Base-by-base conservation (phyloP, 768 basidiomycete species). In the Boletus subcaerulescens region DNA sequence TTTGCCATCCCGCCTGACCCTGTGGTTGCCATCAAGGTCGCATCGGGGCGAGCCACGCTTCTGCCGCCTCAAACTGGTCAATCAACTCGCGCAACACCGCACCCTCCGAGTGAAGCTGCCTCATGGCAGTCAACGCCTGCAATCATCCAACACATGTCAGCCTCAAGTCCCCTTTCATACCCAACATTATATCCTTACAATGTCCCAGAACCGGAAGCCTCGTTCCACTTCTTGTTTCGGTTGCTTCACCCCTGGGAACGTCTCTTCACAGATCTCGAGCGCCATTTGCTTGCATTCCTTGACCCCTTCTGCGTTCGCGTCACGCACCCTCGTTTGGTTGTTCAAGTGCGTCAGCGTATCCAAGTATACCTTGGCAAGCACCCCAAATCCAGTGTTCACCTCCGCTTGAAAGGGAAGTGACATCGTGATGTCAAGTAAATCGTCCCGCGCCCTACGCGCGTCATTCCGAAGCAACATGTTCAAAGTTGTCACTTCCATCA, bases 201-300 rank as follows among this genome's bases (percentile, higher is more conserved):
- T 81, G 70, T 98, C 93, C 96, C 96, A 99, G 79, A 98, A 99
- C 65, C 96, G 80, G 79, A 99, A 98, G 7, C 96, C 96, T 47
- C 96, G 77, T 73, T 97, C 93, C 55, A 99, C 89, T 78, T 98
- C 96, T 57, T 76, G 76, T 73, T 87, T 85, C 4, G 95, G 92
- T 53, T 66, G 71, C 77, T 94, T 96, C 62, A 99, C 91, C 20
- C 91, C 93, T 18, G 87, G 82, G 80, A 98, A 98, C 52, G 91
- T 93, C 67, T 94, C 89, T 65, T 98, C 94, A 68, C 95, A 90
- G 62, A 96, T 86, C 59, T 89, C 90, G 41, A 98, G 80, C 45
- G 94, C 94, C 78, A 91, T 81, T 49, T 82, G 75, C 70, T 97
- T 98, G 45, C 87, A 90, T 62, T 91, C 86, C 65, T 74, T 80